phyloP scores from a whole-genome alignment of 176 grass and related monocot species.

The Typha latifolia region DNA sequence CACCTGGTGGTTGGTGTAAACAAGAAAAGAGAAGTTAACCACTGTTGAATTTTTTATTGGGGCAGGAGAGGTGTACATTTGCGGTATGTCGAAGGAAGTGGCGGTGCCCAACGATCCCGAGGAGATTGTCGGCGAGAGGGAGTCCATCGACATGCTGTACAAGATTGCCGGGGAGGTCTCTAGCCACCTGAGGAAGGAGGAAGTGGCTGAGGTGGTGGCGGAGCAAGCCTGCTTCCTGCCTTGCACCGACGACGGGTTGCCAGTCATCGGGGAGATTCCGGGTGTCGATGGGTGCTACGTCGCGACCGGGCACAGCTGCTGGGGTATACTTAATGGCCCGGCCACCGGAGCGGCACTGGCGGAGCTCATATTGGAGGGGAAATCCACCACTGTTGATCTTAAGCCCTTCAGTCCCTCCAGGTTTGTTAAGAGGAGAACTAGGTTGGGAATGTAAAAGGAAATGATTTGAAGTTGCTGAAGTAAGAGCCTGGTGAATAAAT shows the following conservation, averaged over 20 bases:
- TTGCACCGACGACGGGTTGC: conserved; percentile 58
- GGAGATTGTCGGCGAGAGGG: conserved; percentile 46
- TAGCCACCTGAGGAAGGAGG: conserved; percentile 54
- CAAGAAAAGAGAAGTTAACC: no score
- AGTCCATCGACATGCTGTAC: conserved; percentile 83
- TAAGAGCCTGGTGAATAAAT: no score
- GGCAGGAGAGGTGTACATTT: conserved; percentile 84
- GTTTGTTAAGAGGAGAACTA: conserved; percentile 40
- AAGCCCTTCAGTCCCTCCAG: conserved; percentile 54
- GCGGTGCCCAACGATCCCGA: conserved; percentile 57
- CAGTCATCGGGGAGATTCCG: conserved; percentile 74
- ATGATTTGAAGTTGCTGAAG: no score
- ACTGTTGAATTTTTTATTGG: background rate
- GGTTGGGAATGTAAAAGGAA: conserved; percentile 5
- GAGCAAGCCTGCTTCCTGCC: conserved; percentile 94
- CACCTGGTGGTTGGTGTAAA: no score
- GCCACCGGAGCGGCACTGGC: conserved; percentile 63
- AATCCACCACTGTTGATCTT: conserved; percentile 44
- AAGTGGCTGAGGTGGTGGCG: conserved; percentile 38
- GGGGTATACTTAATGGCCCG: conserved; percentile 82
- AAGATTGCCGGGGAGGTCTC: conserved; percentile 69
- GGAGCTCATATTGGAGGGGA: conserved; percentile 71
- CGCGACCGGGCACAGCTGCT: conserved; percentile 82
- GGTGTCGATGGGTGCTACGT: conserved; percentile 65
- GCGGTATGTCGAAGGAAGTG: conserved; percentile 62